phyloP scores from a whole-genome alignment of 179 eudicot species.

The Corrigiola litoralis region DNA sequence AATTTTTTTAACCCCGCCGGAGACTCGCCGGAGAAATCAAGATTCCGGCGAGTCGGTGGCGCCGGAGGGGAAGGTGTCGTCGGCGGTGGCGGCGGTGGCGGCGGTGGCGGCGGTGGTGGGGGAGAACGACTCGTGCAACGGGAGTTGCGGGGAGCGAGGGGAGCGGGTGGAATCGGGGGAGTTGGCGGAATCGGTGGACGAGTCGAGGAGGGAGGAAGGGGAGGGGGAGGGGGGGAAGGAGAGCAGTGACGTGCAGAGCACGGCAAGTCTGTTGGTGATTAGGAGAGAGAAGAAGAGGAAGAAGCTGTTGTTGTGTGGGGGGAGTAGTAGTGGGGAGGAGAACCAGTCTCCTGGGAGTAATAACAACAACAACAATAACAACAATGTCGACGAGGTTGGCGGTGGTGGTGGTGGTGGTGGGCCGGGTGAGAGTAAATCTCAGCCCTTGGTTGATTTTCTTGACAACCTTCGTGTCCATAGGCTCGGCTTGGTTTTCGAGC shows the following conservation, averaged over 20 bases:
- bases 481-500: constrained; percentile 47
- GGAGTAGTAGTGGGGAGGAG: constrained; percentile 25
- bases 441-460: constrained; percentile 48
- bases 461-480: constrained; percentile 43
- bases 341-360: constrained; percentile 20
- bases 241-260: constrained; percentile 60
- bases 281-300: constrained; percentile 20
- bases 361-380: too few relatives aligned
- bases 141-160: constrained; percentile 26
- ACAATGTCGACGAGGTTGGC: too few relatives aligned
- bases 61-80: constrained; percentile 19
- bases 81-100: constrained; percentile 9
- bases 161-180: constrained; percentile 28
- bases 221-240: constrained; percentile 32
- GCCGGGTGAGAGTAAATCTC: constrained; percentile 18
- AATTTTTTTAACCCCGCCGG: constrained; percentile 10
- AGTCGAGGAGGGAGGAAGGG: constrained; percentile 33
- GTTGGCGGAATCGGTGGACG: constrained; percentile 42
- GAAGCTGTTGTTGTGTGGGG: constrained; percentile 15
- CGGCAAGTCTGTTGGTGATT: constrained; percentile 45
- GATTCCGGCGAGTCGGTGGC: constrained; percentile 47
- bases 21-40: constrained; percentile 14
- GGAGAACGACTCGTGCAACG: constrained; percentile 46
- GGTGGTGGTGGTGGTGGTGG: not conserved
- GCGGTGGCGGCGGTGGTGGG: not conserved